Base-by-base conservation (phyloP, 164 flowering plant species). In the Nymphaea colorata region DNA sequence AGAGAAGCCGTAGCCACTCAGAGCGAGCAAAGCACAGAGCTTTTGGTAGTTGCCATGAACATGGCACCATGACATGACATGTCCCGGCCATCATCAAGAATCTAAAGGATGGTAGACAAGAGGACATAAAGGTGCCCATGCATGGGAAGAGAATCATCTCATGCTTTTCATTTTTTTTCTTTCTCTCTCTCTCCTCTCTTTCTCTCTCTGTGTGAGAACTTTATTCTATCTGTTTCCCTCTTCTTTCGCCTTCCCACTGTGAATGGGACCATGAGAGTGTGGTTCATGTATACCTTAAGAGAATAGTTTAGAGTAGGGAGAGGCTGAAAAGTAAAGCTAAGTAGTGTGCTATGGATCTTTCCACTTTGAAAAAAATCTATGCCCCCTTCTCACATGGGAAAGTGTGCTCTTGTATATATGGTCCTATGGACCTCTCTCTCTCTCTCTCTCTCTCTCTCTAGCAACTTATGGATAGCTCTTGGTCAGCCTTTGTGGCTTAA, bases 221-320 rank as follows among this genome's bases (percentile, higher is more conserved):
- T 79, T 81, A 81, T 69, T 47, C 55, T 47, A 7, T 47, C 55
- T 47, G 55, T 12, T 47, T 47, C 55, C 55, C 55, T 47, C 36
- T 25, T 25, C 36, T 1, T 25, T 25, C 36, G 36, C 36, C 36
- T 25, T 25, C 5, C 68, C 81, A 72, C 73, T 77, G 78, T 61
- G 43, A 15, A 67, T 79, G 86, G 88, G 88, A 78, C 86, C 88
- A 68, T 74, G 75, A 62, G 60, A 69, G 73, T 68, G 73, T 41
- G 67, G 65, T 73, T 67, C 68, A 67, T 68, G 72, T 74, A 73
- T 74, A 81, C 84, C 84, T 82, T 79, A 80, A 74, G 75, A 76
- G 83, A 76, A 78, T 84, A 79, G 75, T 72, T 86, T 87, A 87
- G 77, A 78, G 87, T 84, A 87, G 92, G 71, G 85, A 77, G 79